Conservation (phyloP, 306 rosid species). For the Prunus salicina region DNA sequence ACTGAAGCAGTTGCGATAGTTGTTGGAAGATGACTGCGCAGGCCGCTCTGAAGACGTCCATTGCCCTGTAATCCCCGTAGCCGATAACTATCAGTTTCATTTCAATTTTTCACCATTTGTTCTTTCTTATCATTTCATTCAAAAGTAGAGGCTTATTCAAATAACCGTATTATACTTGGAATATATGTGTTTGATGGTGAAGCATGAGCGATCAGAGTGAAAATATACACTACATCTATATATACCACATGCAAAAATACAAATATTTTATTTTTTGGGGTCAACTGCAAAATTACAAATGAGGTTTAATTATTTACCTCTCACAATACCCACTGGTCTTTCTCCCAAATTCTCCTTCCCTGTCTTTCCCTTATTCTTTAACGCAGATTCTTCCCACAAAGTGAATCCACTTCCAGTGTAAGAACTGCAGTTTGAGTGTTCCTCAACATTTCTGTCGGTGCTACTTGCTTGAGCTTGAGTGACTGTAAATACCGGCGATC, state of each 20-base stretch:
- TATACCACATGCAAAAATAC: neutral
- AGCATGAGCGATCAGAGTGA: neutral
- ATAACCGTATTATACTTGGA: no score
- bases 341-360: conserved; percentile 84
- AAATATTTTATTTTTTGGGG: no score
- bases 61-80: conserved; percentile 37
- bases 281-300: no score
- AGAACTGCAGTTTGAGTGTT: conserved; percentile 81
- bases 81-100: conserved; percentile 13
- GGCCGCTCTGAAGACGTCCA: conserved; percentile 71
- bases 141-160: no score
- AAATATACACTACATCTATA: neutral
- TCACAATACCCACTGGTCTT: conserved; percentile 24
- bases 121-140: neutral
- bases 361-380: conserved; percentile 68
- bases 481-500: conserved; percentile 34
- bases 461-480: conserved; percentile 62
- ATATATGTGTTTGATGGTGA: neutral
- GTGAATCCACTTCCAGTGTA: conserved; percentile 83
- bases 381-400: conserved; percentile 84
- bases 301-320: conserved; percentile 43
- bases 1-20: conserved; percentile 59
- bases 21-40: conserved; percentile 70
- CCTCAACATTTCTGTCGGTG: conserved; percentile 56
- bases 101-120: neutral